Evolutionary conservation across 2,329 filamentous ascomycete species (phyloP).

Genomic region (Monilinia polystroma): DNA sequence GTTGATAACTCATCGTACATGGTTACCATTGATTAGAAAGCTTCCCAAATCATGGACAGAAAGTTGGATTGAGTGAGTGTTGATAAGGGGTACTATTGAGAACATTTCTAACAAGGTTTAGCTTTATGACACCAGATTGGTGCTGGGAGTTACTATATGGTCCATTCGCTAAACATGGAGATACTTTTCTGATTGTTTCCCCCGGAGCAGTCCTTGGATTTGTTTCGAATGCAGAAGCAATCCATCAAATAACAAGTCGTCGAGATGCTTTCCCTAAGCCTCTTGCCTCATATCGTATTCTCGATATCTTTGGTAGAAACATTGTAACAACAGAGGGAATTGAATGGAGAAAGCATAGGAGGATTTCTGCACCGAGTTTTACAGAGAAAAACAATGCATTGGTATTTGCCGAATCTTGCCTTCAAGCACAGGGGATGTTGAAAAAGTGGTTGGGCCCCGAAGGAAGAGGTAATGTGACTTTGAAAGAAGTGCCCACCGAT

Average conservation of each 20-base stretch:
- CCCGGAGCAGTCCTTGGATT: constrained; percentile 54
- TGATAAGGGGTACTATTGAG: not conserved
- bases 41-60: constrained; percentile 57
- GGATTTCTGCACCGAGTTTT: constrained; percentile 69
- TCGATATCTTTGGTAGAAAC: constrained; percentile 69
- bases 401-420: constrained; percentile 62
- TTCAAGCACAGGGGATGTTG: constrained; percentile 63
- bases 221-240: constrained; percentile 50
- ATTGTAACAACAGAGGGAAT: constrained; percentile 68
- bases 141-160: constrained; percentile 55
- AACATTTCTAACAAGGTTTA: constrained; percentile 34
- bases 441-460: constrained; percentile 53
- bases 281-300: constrained; percentile 55
- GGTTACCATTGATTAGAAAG: constrained; percentile 54
- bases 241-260: constrained; percentile 63
- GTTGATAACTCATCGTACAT: constrained; percentile 55
- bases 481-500: constrained; percentile 57
- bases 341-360: constrained; percentile 71
- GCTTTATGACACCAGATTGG: constrained; percentile 60
- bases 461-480: constrained; percentile 44
- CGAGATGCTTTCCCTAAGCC: constrained; percentile 73
- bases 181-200: constrained; percentile 64
- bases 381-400: constrained; percentile 72
- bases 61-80: constrained; percentile 58
- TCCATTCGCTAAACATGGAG: constrained; percentile 58